phyloP scores from a whole-genome alignment of 257 asterid genomes.

The Perilla frutescens region DNA sequence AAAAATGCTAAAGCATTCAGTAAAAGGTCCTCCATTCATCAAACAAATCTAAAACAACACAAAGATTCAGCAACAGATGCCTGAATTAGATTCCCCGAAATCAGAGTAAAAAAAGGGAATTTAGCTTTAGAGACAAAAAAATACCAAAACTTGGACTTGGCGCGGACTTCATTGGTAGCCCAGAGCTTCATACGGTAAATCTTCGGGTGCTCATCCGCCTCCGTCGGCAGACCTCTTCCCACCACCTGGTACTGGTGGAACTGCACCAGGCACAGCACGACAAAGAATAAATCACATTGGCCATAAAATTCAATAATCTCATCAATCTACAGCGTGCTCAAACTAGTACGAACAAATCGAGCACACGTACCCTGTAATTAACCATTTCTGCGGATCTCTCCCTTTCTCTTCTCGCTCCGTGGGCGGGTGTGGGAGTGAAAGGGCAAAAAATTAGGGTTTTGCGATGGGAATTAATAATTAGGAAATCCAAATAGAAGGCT shows the following conservation, averaged over 20 bases:
- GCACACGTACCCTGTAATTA: slow-evolving; percentile 32
- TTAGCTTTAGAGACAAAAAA: not conserved
- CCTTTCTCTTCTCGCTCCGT: not conserved
- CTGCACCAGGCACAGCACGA: slow-evolving; percentile 35
- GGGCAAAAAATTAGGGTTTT: slow-evolving; percentile 23
- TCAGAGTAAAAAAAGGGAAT: not conserved
- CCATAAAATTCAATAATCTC: not conserved
- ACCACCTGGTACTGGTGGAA: slow-evolving; percentile 75
- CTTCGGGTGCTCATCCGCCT: slow-evolving; percentile 61
- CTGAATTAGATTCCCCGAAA: not conserved
- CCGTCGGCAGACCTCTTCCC: slow-evolving; percentile 72
- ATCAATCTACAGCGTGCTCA: not conserved
- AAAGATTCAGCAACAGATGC: not conserved
- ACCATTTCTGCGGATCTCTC: slow-evolving; percentile 27
- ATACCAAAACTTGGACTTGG: slow-evolving; percentile 70
- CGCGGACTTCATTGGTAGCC: slow-evolving; percentile 31
- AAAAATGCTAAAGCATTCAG: not conserved
- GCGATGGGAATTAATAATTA: not conserved
- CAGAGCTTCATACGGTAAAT: slow-evolving; percentile 70
- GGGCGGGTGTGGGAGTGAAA: not conserved
- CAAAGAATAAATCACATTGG: slow-evolving; percentile 8
- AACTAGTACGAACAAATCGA: not conserved
- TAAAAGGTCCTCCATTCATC: not conserved
- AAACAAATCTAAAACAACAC: not conserved
- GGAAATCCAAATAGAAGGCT: not conserved